phyloP scores from a whole-genome alignment of 2,329 filamentous ascomycete species.

The Lomentospora prolificans region DNA sequence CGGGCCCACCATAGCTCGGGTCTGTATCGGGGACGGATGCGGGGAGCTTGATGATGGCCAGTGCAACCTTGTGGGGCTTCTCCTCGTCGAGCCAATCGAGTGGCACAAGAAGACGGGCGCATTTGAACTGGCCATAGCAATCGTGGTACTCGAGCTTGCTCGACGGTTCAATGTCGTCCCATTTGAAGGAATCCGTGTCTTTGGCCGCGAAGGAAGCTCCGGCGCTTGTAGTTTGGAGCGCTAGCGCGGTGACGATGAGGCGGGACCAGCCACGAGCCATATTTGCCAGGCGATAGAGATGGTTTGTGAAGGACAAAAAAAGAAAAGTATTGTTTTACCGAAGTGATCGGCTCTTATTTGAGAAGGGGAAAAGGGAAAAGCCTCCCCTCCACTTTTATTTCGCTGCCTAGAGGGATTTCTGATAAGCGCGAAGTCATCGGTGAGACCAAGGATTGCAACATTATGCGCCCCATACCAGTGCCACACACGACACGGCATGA shows the following conservation, averaged over 20 bases:
- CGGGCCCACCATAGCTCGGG: conserved; percentile 29
- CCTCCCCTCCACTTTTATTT: not conserved
- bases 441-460: too few species aligned
- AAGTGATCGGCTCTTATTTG: not conserved
- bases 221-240: not conserved
- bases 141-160: conserved; percentile 20
- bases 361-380: not conserved
- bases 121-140: conserved; percentile 29
- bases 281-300: not conserved
- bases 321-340: not conserved
- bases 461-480: too few species aligned
- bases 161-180: conserved; percentile 2
- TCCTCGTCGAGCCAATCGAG: conserved; percentile 29
- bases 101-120: conserved; percentile 32
- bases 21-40: conserved; percentile 27
- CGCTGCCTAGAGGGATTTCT: not conserved
- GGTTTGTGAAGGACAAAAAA: not conserved
- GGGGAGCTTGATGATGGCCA: conserved; percentile 32
- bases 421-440: too few species aligned
- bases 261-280: conserved; percentile 2
- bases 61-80: conserved; percentile 21
- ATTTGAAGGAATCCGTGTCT: not conserved
- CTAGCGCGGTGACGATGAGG: not conserved
- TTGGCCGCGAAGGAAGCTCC: not conserved
- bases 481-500: too few species aligned